These are phyloP conservation scores for Hanseniaspora occidentalis DNA, from an alignment of 805 yeast genomes.

Conservation along the genomic window DNA sequence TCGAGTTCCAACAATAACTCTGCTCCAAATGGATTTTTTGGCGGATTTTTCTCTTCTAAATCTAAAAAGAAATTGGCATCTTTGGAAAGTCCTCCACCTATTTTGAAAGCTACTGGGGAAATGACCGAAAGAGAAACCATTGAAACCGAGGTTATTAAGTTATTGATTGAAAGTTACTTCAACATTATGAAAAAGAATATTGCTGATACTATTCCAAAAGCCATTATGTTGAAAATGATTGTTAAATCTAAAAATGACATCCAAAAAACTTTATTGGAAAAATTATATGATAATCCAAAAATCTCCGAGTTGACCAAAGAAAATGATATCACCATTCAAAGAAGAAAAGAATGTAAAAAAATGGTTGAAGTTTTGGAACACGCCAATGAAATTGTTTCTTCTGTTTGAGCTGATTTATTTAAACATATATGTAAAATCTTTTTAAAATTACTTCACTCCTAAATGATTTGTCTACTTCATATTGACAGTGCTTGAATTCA, in stretches of 20 bases:
- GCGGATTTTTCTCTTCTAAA: conserved; percentile 86
- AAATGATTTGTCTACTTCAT: too few species aligned
- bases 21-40: conserved; percentile 70
- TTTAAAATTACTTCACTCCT: too few species aligned
- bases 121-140: conserved; percentile 90
- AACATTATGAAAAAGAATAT: conserved; percentile 87
- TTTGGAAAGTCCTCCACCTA: conserved; percentile 96
- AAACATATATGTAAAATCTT: not conserved
- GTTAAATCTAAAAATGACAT: conserved; percentile 74
- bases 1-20: too few species aligned
- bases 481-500: too few species aligned
- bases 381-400: conserved; percentile 77
- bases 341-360: conserved; percentile 87
- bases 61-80: conserved; percentile 88
- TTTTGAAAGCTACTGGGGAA: conserved; percentile 78
- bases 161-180: conserved; percentile 81
- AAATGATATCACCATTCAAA: conserved; percentile 81
- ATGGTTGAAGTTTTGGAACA: conserved; percentile 88
- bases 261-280: conserved; percentile 80
- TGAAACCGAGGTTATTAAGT: conserved; percentile 95
- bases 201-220: conserved; percentile 89
- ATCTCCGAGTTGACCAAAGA: conserved; percentile 75
- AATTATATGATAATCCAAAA: conserved; percentile 66
- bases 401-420: conserved; percentile 25
- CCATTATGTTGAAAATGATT: conserved; percentile 85